Conservation (phyloP, 306 rosid species). For the Dryas drummondii region DNA sequence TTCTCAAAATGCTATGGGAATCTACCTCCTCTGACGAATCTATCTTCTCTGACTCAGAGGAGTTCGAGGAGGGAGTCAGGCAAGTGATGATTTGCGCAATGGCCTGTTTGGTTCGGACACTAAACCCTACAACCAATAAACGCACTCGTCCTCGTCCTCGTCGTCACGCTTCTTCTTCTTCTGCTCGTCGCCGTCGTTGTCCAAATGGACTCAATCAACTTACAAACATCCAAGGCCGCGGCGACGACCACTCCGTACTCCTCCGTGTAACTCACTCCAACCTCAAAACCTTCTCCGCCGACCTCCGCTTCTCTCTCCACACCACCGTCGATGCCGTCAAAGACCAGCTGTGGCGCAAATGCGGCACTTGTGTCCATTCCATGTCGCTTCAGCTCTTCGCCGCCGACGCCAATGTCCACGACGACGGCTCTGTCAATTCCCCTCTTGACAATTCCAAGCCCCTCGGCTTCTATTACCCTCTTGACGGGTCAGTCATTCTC, state of each 20-base stretch:
- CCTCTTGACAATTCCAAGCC: slow-evolving; percentile 62
- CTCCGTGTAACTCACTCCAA: slow-evolving; percentile 72
- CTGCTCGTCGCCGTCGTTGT: too few species aligned
- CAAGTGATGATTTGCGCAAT: too few species aligned
- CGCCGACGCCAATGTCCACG: slow-evolving; percentile 52
- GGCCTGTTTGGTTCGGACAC: too few species aligned
- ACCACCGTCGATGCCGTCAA: slow-evolving; percentile 64
- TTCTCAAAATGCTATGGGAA: too few species aligned
- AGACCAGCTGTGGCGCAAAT: slow-evolving; percentile 81
- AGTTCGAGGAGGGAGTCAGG: too few species aligned
- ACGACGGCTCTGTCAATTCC: slow-evolving; percentile 26
- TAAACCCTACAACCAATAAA: too few species aligned
- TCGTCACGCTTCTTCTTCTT: too few species aligned
- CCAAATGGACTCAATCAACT: too few species aligned
- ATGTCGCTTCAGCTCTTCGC: slow-evolving; percentile 66
- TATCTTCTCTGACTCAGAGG: too few species aligned
- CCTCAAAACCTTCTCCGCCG: slow-evolving; percentile 65
- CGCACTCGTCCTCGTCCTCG: too few species aligned
- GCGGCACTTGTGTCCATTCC: slow-evolving; percentile 74
- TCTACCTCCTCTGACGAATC: too few species aligned
- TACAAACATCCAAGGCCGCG: too few species aligned
- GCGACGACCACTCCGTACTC: slow-evolving; percentile 52
- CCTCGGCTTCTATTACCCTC: slow-evolving; percentile 75
- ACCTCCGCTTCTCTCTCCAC: slow-evolving; percentile 72
- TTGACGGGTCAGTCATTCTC: slow-evolving; percentile 55